Percentiles rank a stretch among this genome's conserved stretches.
phyloP scores from a whole-genome alignment of 1,139 yeast species.

The Zhuliangozyma blackwelliae region DNA sequence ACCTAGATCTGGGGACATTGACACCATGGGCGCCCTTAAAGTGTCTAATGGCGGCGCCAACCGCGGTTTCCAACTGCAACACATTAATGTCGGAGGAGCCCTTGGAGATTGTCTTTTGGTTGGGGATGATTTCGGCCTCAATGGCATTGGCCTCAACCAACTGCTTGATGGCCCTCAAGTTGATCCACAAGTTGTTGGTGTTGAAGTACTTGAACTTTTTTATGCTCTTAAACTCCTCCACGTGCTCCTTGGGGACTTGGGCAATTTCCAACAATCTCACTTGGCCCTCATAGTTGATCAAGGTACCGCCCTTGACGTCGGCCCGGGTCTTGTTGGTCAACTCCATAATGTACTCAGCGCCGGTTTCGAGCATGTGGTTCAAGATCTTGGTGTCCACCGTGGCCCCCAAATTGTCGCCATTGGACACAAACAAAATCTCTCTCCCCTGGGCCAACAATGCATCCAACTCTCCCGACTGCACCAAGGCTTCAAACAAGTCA shows the following conservation, averaged over 20 bases:
- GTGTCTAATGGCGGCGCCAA: conserved; percentile 98
- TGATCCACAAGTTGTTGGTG: conserved; percentile 97
- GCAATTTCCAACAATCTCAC: conserved; percentile 96
- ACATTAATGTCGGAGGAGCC: conserved; percentile 81
- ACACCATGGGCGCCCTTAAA: conserved; percentile 96
- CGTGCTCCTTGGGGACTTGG: conserved; percentile 98
- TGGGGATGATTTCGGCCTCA: conserved; percentile 92
- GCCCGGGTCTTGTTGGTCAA: conserved; percentile 98
- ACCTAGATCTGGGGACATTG: conserved; percentile 95
- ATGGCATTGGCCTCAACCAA: conserved; percentile 81
- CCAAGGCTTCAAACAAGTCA: conserved; percentile 88
- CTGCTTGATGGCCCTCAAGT: conserved; percentile 88
- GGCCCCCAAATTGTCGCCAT: conserved; percentile 98
- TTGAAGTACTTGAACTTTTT: conserved; percentile 97
- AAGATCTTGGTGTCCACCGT: conserved; percentile 91
- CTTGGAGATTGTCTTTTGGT: conserved; percentile 73
- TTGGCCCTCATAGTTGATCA: conserved; percentile 92
- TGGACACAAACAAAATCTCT: conserved; percentile 91
- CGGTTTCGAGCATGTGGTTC: conserved; percentile 88
- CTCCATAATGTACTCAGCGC: conserved; percentile 96
- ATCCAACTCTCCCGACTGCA: conserved; percentile 89
- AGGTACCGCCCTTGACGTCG: conserved; percentile 98
- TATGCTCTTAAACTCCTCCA: conserved; percentile 95
- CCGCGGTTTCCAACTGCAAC: conserved; percentile 95
- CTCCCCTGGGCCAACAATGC: conserved; percentile 88